Evolutionary conservation across 805 yeast genomes (phyloP).

Genomic region (Scheffersomyces amazonensis): DNA sequence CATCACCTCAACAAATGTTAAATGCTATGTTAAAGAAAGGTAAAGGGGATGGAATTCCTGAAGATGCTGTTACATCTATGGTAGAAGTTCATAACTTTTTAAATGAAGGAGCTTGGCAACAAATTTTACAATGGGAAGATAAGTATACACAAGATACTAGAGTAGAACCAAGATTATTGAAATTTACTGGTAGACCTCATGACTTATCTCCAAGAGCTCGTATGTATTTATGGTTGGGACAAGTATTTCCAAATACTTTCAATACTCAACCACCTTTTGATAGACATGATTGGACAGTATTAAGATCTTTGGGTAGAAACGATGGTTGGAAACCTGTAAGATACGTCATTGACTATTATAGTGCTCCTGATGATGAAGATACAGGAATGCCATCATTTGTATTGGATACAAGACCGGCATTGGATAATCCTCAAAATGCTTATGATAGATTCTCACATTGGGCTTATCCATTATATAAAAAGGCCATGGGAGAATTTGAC

Average conservation of each 20-base stretch:
- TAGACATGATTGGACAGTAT: conserved; percentile 97
- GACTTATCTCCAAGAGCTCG: conserved; percentile 85
- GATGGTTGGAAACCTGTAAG: conserved; percentile 70
- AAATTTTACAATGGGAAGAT: conserved; percentile 87
- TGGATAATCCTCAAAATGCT: conserved; percentile 64
- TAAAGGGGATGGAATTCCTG: conserved; percentile 82
- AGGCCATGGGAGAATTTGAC: conserved; percentile 61
- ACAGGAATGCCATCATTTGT: conserved; percentile 89
- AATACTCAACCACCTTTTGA: conserved; percentile 89
- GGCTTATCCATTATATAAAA: conserved; percentile 62
- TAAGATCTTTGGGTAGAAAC: conserved; percentile 52
- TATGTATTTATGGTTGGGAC: conserved; percentile 61
- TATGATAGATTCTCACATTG: conserved; percentile 69
- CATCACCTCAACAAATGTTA: conserved; percentile 98
- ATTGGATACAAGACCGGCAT: conserved; percentile 93
- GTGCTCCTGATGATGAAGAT: conserved; percentile 87
- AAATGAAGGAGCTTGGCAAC: conserved; percentile 97
- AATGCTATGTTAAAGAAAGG: conserved; percentile 97
- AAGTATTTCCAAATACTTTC: conserved; percentile 68
- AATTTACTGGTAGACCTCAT: conserved; percentile 90
- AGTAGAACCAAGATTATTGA: conserved; percentile 69
- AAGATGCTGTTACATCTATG: conserved; percentile 95
- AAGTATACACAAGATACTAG: conserved; percentile 56
- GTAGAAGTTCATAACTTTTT: conserved; percentile 94
- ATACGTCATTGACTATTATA: conserved; percentile 92